Evolutionary conservation across 306 rosid species (phyloP), one percentile per base, ranked within the genome.

Genomic region (Myrica gale): DNA sequence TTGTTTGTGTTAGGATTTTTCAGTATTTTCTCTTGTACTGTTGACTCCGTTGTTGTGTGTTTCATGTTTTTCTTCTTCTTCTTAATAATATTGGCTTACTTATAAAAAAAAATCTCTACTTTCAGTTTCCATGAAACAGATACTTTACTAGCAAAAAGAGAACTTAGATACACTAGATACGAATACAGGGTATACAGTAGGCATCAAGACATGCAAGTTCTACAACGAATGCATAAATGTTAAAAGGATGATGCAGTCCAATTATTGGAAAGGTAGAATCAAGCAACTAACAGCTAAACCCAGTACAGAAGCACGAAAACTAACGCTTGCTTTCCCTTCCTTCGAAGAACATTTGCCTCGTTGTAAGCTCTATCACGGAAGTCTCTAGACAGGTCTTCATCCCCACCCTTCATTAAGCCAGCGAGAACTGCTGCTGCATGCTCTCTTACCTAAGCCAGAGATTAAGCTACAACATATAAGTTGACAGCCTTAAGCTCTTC

Each of bases 401-500:
- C 98, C 57, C 97, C 99, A 47, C 97, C 97, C 84, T 90, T 95
- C 96, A 92, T 89, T 84, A 95, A 88, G 70, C 97, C 99, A 23
- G 99, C 99, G 68, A 95, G 88, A 82, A 92, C 99, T 43, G 97
- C 93, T 9, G 99, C 99, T 32, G 99, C 99, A 77, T 95, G 99
- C 81, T 95, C 99, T 81, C 99, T 80, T 69, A 92, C 90, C 99
- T 95, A 81, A 77, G 70, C 71, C 77, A 87, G 71, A 68, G 47
- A 82, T 79, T 47, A 42, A 42, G n/a, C 21, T 3, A 66, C 32
- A 41, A 66, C 7, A 42, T 9, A 42, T 66, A 43, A 66, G 70
- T 17, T 42, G 69, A 32, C 16, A 66, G 50, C 13, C 51, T 16
- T 15, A 42, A 17, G 23, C 26, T 42, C 50, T 65, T 66, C 70